Base-by-base conservation (phyloP, 257 asterid genomes). In the Solanum etuberosum region DNA sequence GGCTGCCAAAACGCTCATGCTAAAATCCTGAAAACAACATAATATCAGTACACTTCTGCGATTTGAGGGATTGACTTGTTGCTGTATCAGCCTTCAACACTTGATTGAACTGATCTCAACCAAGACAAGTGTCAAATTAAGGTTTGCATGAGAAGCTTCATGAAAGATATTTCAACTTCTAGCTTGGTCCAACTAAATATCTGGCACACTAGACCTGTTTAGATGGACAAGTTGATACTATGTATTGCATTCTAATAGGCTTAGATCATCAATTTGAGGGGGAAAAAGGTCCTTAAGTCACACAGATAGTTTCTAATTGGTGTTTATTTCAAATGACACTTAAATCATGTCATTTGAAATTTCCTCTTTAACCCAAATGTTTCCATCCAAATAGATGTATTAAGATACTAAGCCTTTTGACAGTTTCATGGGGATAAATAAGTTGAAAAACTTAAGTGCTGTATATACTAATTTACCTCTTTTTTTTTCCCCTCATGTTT, bases 1-100 rank as follows among this genome's bases (percentile, higher is more conserved):
- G 68, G 98, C 96, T 25, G 98, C 99, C 94, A 96, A 93, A 86
- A 96, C 84, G 84, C 99, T 95, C 95, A 95, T 89, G 93, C 90
- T 93, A 89, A 96, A 96, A 88, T 95, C 98, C 99, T 96, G 93
- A 32, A 77, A 89, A 43, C 92, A 88, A 88, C 83, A 87, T 31
- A 78, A 61, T 40, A 68, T 71, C 73, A 63, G 57, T 86, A n/a
- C 77, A 73, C 70, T 51, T 46, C 23, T 14, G 48, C 77, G 35
- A 61, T 81, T 51, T 54, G 35, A 14, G 61, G 35, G 59, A 27
- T 82, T 78, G 65, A 43, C 38, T 78, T 37, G 32, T 74, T 68
- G 29, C 80, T 46, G 63, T 40, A 57, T 32, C 43, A 18, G n/a
- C 43, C 14, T 48, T 82, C 10, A 6, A 42, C 37, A 40, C 65